Base-by-base conservation (phyloP, 2,329 filamentous ascomycete species). In the Paracorniculantispora psalliotae region DNA sequence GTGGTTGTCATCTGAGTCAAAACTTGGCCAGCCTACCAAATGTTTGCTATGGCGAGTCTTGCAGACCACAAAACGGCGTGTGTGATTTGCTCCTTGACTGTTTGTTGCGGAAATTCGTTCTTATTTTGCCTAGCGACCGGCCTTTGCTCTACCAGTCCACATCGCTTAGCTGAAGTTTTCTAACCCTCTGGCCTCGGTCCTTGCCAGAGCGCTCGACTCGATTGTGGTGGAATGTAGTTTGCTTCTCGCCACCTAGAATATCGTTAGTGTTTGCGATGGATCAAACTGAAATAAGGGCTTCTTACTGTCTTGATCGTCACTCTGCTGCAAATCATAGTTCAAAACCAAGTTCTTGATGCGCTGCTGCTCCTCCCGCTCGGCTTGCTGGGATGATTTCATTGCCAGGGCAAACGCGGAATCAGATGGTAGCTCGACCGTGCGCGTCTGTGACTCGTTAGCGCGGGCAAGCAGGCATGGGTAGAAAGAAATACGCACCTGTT, bases 311-410 rank as follows among this genome's bases (percentile, higher is more conserved):
- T 81, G 76, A 64, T 92, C 87, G 69, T 96, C 90, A 66, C 79
- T 87, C 68, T 96, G 92, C 54, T 91, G 87, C 70, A 96, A 85
- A 75, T 99, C 94, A 70, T 97, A 96, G 74, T 97, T 97, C 66
- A 99, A 80, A 57, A 99, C 94, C 48, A 99, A 81, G 68, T 91
- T 96, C 79, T 99, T 99, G 84, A 99, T 99, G 63, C 94, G 90
- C 73, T 97, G 92, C 73, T 99, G 93, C 73, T 99, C 96, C 70
- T 96, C 94, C 56, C 89, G 88, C 71, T 97, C 93, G 2, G 92
- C 93, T 74, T 96, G 90, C 71, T 97, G 92, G 76, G 97, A 92
- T 61, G 85, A 92, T 71, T 91, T 94, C 92, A 99, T 94, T 46
- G 94, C 94, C 64, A 97, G 84, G 6, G 94, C 94, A 75, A 99